Percentiles rank a stretch among this genome's conserved stretches.
phyloP scores from a whole-genome alignment of 176 grass and related monocot species.

The Triticum urartu region DNA sequence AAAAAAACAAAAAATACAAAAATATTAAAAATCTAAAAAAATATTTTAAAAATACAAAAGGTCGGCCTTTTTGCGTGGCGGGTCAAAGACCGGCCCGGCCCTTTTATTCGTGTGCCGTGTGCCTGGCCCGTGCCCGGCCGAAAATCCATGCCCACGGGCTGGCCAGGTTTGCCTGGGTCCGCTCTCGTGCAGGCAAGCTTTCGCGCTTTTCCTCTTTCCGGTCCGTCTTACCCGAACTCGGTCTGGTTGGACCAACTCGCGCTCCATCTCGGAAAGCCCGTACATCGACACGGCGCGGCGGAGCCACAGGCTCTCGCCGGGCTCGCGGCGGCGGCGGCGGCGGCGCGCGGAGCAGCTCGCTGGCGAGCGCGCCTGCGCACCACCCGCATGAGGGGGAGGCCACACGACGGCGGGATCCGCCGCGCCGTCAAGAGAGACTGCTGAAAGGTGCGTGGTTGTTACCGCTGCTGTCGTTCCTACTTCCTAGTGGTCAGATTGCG shows the following conservation, averaged over 20 bases:
- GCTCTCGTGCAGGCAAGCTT: too few species aligned
- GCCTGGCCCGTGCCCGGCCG: too few species aligned
- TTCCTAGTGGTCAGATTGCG: slow-evolving; percentile 12
- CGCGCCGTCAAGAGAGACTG: neutral
- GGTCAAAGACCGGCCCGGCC: too few species aligned
- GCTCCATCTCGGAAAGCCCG: neutral
- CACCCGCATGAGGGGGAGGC: neutral
- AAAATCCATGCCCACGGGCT: too few species aligned
- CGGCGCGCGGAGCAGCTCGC: too few species aligned
- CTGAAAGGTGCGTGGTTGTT: slow-evolving; percentile 21
- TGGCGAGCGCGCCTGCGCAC: neutral
- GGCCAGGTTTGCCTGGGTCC: too few species aligned
- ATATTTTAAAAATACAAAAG: too few species aligned
- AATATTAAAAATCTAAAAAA: too few species aligned
- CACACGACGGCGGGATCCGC: neutral
- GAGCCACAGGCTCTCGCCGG: neutral
- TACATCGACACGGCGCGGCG: neutral
- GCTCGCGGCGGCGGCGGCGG: neutral
- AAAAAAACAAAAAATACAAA: too few species aligned
- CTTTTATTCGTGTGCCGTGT: too few species aligned
- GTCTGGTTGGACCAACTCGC: slow-evolving; percentile 19
- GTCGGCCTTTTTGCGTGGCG: too few species aligned
- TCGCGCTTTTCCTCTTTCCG: too few species aligned
- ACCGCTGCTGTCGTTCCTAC: neutral
- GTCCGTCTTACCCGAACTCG: neutral